These are phyloP conservation scores for Phragmites australis DNA, from an alignment of 176 grass and related monocot genomes.

Conservation along the genomic window DNA sequence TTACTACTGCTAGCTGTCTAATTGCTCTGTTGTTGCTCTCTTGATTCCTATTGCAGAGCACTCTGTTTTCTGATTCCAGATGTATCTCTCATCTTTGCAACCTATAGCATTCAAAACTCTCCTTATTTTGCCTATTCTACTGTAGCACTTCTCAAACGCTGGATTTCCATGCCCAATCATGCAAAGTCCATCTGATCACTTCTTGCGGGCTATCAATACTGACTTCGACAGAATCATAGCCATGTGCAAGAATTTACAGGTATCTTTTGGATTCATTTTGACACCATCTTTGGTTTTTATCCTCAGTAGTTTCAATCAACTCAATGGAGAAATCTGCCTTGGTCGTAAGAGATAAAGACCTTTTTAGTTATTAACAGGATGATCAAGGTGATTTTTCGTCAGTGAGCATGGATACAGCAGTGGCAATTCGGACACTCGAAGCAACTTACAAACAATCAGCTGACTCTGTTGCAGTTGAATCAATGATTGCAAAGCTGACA, in stretches of 20 bases:
- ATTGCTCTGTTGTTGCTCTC: not conserved
- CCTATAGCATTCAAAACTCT: not conserved
- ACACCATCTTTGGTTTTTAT: not conserved
- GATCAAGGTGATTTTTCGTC: constrained; percentile 94
- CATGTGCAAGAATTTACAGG: constrained; percentile 97
- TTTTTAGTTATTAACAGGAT: constrained; percentile 68
- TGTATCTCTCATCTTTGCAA: not conserved
- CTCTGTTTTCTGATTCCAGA: not conserved
- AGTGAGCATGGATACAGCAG: constrained; percentile 98
- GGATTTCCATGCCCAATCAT: constrained; percentile 99
- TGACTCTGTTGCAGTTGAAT: constrained; percentile 70
- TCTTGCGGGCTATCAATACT: constrained; percentile 94
- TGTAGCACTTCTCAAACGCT: constrained; percentile 97
- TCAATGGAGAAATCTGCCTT: not conserved
- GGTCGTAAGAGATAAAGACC: constrained; percentile 54
- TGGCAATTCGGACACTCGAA: constrained; percentile 93
- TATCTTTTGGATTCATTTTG: constrained; percentile 39
- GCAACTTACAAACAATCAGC: constrained; percentile 93
- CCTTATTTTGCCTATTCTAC: constrained; percentile 35
- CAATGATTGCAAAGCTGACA: constrained; percentile 71
- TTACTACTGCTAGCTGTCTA: constrained; percentile 10
- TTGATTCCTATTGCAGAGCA: not conserved
- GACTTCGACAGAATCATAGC: constrained; percentile 98
- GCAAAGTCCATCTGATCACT: constrained; percentile 98
- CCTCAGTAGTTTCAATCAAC: constrained; percentile 1